Evolutionary conservation across 2,329 filamentous ascomycete genomes (phyloP).

Genomic region (Alternaria sp.): DNA sequence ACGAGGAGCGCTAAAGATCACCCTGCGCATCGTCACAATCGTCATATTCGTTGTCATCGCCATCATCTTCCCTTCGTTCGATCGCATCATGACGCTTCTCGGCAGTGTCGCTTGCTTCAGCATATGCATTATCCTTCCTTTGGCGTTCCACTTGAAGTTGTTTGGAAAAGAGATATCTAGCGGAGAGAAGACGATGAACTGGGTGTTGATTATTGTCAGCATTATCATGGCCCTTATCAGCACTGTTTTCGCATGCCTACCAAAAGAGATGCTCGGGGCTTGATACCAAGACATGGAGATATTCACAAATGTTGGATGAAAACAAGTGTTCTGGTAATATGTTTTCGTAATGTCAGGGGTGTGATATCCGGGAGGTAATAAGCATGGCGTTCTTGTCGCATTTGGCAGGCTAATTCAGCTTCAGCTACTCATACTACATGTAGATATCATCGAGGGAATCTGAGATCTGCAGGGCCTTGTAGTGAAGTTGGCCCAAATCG

Average conservation of each 20-base stretch:
- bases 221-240: conserved; percentile 75
- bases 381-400: conserved; percentile 19
- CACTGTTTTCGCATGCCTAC: conserved; percentile 88
- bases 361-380: conserved; percentile 11
- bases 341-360: conserved; percentile 1
- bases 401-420: conserved; percentile 11
- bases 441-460: neutral
- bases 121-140: conserved; percentile 89
- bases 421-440: conserved; percentile 1
- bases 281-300: conserved; percentile 5
- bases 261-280: conserved; percentile 64
- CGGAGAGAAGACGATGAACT: conserved; percentile 72
- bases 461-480: neutral
- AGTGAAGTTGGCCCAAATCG: neutral
- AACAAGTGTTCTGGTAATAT: conserved; percentile 6
- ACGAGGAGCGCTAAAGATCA: conserved; percentile 66
- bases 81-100: conserved; percentile 90
- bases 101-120: conserved; percentile 91
- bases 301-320: neutral
- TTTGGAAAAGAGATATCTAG: conserved; percentile 75
- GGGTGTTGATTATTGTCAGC: conserved; percentile 73
- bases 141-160: conserved; percentile 89
- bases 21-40: conserved; percentile 71
- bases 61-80: conserved; percentile 78
- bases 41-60: conserved; percentile 79